A percentile compares a stretch with the other conserved stretches of the same genome.
phyloP scores from a whole-genome alignment of 2,329 filamentous ascomycete species.

The Xylaria sp. region DNA sequence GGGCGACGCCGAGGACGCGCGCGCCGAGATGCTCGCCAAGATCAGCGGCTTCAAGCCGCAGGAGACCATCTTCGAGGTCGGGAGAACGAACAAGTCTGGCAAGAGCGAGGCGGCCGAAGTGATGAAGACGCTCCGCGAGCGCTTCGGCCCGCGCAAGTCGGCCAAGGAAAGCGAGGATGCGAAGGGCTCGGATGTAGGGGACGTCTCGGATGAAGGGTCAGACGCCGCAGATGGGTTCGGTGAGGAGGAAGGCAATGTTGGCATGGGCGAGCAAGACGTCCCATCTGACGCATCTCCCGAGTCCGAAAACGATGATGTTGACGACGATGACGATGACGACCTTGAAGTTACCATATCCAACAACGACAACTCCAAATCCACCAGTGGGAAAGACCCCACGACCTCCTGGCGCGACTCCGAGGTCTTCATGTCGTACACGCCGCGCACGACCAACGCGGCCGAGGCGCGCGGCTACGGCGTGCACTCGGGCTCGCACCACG shows the following conservation, averaged over 20 bases:
- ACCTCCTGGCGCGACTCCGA: conserved; percentile 80
- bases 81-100: conserved; percentile 67
- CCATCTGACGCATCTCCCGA: conserved; percentile 40
- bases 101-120: conserved; percentile 70
- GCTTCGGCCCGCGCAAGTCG: conserved; percentile 63
- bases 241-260: conserved; percentile 37
- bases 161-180: conserved; percentile 48
- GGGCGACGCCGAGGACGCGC: conserved; percentile 67
- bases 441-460: conserved; percentile 75
- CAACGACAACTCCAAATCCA: conserved; percentile 43
- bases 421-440: conserved; percentile 95
- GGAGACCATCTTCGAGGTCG: conserved; percentile 97
- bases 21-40: conserved; percentile 83
- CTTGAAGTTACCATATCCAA: conserved; percentile 73
- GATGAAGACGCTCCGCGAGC: conserved; percentile 72
- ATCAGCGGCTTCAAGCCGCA: conserved; percentile 87
- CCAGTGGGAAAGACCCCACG: conserved; percentile 50
- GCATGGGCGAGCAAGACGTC: conserved; percentile 35
- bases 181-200: conserved; percentile 34
- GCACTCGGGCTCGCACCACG: conserved; percentile 63
- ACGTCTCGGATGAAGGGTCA: conserved; percentile 11
- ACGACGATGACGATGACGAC: conserved; percentile 63
- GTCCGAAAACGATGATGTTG: conserved; percentile 41
- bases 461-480: conserved; percentile 95
- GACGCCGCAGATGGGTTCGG: conserved; percentile 18